Evolutionary conservation across 208 protist genomes (phyloP).

Genomic region (Leishmania tarentolae): DNA sequence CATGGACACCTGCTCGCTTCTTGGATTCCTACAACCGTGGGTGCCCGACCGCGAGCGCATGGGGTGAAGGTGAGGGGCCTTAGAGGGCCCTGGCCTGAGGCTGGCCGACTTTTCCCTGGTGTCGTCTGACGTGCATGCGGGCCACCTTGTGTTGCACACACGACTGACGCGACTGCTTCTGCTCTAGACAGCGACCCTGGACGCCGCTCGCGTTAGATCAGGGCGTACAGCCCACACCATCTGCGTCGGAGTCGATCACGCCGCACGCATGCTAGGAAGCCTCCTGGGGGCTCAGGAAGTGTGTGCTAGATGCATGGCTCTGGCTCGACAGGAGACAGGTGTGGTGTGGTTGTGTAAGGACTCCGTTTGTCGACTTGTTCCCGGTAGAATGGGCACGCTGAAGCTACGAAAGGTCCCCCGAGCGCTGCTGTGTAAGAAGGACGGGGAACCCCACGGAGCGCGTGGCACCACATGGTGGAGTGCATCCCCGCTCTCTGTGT

Average conservation of each 20-base stretch:
- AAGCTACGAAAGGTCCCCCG: background rate
- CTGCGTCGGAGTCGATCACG: background rate
- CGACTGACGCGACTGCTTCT: too few relatives aligned
- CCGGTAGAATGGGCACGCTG: background rate
- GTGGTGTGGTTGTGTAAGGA: background rate
- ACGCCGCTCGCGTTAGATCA: background rate
- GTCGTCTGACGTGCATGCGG: too few relatives aligned
- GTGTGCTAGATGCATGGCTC: background rate
- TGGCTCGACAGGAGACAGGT: background rate
- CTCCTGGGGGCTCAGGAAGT: too few relatives aligned
- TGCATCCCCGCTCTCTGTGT: background rate
- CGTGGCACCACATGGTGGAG: background rate
- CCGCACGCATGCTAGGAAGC: background rate
- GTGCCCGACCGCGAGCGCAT: background rate
- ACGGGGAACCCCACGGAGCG: background rate
- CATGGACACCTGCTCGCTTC: background rate
- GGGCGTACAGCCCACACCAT: background rate
- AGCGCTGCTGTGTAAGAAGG: background rate
- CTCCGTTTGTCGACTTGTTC: background rate
- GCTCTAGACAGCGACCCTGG: background rate
- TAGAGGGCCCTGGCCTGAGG: too few relatives aligned
- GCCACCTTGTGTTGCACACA: too few relatives aligned
- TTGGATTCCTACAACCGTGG: background rate
- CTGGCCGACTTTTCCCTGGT: too few relatives aligned
- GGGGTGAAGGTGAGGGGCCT: background rate